Evolutionary conservation across 345 rosid genomes (phyloP).

Genomic region (Eucalyptus globulus): DNA sequence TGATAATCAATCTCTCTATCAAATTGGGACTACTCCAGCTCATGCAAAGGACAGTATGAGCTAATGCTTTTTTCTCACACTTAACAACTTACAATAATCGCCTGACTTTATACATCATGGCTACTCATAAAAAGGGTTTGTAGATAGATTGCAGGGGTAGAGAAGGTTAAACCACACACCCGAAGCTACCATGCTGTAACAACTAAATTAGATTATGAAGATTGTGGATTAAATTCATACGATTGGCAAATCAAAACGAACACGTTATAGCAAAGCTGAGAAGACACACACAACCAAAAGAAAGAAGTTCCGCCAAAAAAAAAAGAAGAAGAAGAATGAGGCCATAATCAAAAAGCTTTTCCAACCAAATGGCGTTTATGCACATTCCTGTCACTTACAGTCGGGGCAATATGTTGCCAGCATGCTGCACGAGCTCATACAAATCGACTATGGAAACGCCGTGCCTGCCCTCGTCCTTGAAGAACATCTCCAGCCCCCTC

Average conservation of each 20-base stretch:
- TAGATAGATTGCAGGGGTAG: background rate
- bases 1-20: background rate
- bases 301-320: background rate
- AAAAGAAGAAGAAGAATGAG: too few species aligned
- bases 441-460: constrained; percentile 70
- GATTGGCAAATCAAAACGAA: background rate
- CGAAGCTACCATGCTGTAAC: background rate
- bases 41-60: background rate
- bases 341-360: background rate
- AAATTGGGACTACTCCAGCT: background rate
- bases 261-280: background rate
- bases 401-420: constrained; percentile 87
- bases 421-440: constrained; percentile 93
- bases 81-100: background rate
- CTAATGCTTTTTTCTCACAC: background rate
- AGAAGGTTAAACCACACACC: background rate
- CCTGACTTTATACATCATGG: background rate
- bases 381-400: constrained; percentile 25
- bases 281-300: background rate
- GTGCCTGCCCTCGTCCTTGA: constrained; percentile 68
- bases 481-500: constrained; percentile 80
- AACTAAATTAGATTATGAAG: background rate
- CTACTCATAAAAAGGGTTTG: background rate
- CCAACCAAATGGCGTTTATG: background rate
- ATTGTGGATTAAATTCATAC: background rate